Evolutionary conservation across 805 yeast species (phyloP).

Genomic region (Candida fluviatilis): DNA sequence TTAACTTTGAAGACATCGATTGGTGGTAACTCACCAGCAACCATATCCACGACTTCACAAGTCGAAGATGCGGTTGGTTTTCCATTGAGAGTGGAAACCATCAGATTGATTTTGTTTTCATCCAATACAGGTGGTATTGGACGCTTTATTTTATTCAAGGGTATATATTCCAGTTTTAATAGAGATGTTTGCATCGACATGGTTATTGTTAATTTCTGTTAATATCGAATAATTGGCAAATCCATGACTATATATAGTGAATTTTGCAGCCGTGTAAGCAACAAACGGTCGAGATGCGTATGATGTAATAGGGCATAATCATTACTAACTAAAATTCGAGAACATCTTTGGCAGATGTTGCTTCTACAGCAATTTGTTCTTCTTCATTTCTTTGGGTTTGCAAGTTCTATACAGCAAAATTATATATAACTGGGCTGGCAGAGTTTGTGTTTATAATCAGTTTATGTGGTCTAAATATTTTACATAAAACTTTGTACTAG

Average conservation of each 20-base stretch:
- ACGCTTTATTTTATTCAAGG: slow-evolving; percentile 62
- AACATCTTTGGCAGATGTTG: too few relatives aligned
- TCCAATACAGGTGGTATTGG: slow-evolving; percentile 88
- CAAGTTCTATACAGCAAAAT: too few relatives aligned
- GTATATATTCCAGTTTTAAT: slow-evolving; percentile 54
- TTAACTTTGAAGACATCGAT: slow-evolving; percentile 71
- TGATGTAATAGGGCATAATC: too few relatives aligned
- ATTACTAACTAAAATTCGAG: too few relatives aligned
- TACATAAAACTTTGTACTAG: too few relatives aligned
- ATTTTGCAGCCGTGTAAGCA: background rate
- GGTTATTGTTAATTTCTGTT: background rate
- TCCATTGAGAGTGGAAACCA: slow-evolving; percentile 70
- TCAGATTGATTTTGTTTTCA: slow-evolving; percentile 66
- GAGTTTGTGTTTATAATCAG: too few relatives aligned
- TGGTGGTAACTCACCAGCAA: slow-evolving; percentile 72
- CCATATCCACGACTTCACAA: slow-evolving; percentile 45
- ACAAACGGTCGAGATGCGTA: background rate
- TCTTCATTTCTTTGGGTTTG: too few relatives aligned
- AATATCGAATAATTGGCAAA: background rate
- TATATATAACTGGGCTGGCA: too few relatives aligned
- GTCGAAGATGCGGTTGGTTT: slow-evolving; percentile 61
- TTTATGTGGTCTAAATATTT: too few relatives aligned
- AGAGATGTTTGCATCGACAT: slow-evolving; percentile 71
- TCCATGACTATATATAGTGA: background rate
- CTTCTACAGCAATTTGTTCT: too few relatives aligned